Conservation (phyloP, 2,329 filamentous ascomycete species). For the Akanthomyces uredinophilus region DNA sequence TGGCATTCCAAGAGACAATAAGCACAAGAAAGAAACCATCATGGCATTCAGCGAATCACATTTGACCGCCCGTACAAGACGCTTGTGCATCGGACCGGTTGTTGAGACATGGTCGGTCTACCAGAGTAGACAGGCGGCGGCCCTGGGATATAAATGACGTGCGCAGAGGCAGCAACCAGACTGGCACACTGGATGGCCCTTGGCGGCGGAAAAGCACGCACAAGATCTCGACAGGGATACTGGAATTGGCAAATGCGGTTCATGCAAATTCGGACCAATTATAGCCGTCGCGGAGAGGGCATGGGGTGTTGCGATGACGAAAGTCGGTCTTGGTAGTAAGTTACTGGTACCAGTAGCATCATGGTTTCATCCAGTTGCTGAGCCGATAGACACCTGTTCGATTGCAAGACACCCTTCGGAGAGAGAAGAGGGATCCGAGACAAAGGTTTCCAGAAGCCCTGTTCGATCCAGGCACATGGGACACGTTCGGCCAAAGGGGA, state of each 20-base stretch:
- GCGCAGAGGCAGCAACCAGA: too few relatives aligned
- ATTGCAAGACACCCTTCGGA: background rate
- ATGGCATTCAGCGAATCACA: too few relatives aligned
- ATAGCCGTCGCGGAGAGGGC: background rate
- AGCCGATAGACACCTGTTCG: background rate
- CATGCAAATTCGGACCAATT: background rate
- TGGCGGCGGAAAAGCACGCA: too few relatives aligned
- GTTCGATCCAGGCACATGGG: background rate
- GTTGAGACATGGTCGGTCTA: too few relatives aligned
- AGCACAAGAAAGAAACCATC: too few relatives aligned
- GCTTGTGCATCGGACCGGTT: background rate
- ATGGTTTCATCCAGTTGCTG: background rate
- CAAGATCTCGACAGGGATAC: background rate
- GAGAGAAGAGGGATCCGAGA: background rate
- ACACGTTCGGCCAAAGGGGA: background rate
- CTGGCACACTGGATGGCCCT: too few relatives aligned
- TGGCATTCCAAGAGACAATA: too few relatives aligned
- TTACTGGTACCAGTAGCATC: background rate
- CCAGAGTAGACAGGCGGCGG: too few relatives aligned
- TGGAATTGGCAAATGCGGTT: too few relatives aligned
- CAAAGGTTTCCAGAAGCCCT: background rate
- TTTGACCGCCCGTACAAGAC: background rate
- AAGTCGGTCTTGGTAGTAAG: background rate
- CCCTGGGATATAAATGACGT: too few relatives aligned
- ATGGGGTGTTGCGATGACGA: background rate